Percentiles rank a stretch among this genome's conserved stretches.
These are phyloP conservation scores for Rhodotorula kratochvilovae DNA, from an alignment of 768 basidiomycete genomes.

Conservation along the genomic window DNA sequence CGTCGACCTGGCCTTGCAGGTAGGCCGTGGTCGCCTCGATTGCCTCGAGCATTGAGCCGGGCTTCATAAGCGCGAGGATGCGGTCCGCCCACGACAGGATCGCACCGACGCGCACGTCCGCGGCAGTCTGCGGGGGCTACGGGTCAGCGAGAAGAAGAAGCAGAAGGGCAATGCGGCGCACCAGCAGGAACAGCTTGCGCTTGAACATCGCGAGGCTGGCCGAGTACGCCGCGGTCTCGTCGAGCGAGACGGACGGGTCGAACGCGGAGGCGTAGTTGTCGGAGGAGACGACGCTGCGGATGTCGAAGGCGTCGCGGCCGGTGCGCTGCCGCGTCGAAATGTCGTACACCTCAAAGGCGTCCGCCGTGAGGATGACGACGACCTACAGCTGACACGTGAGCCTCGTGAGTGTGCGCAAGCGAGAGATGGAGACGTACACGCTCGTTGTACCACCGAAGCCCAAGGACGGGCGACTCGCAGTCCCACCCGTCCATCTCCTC, in stretches of 20 bases:
- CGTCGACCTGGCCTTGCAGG: constrained; percentile 61
- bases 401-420: constrained; percentile 54
- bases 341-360: constrained; percentile 67
- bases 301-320: constrained; percentile 61
- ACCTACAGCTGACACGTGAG: constrained; percentile 24
- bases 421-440: constrained; percentile 77
- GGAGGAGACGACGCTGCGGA: constrained; percentile 51
- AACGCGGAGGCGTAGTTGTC: constrained; percentile 24
- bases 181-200: constrained; percentile 83
- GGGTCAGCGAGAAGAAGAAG: not conserved
- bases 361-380: constrained; percentile 51
- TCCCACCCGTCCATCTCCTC: constrained; percentile 47
- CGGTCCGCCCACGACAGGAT: constrained; percentile 93
- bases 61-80: constrained; percentile 72
- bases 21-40: constrained; percentile 80
- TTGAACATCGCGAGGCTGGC: constrained; percentile 78
- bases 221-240: constrained; percentile 37
- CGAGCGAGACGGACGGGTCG: not conserved
- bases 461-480: constrained; percentile 60
- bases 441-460: constrained; percentile 80
- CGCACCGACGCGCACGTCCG: constrained; percentile 71
- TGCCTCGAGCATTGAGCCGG: constrained; percentile 81
- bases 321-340: constrained; percentile 56
- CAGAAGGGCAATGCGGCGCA: constrained; percentile 55
- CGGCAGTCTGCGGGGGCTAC: constrained; percentile 44